Conservation (phyloP, 805 yeast genomes). For the Ogataea haglerorum region DNA sequence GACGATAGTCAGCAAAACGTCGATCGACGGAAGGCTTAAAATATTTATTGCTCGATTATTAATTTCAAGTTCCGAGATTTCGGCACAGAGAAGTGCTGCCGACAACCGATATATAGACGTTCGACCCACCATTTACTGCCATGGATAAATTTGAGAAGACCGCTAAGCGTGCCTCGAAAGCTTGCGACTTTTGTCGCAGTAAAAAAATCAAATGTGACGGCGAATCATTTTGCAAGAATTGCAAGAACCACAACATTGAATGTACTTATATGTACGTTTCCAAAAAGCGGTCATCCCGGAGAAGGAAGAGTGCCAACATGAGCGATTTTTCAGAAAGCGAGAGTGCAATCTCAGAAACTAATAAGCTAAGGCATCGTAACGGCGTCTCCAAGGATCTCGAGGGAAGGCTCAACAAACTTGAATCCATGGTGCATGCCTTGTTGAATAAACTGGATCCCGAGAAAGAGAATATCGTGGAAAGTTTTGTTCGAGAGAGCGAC, state of each 20-base stretch:
- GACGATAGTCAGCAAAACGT: neutral
- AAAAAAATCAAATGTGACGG: constrained; percentile 54
- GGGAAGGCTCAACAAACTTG: neutral
- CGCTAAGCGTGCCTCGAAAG: constrained; percentile 37
- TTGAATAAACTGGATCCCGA: neutral
- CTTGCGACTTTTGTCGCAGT: constrained; percentile 48
- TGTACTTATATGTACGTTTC: constrained; percentile 38
- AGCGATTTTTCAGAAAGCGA: neutral
- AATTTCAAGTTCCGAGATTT: neutral
- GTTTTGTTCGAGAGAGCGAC: neutral
- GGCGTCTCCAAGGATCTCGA: neutral
- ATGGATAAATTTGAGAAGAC: constrained; percentile 7
- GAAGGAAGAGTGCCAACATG: neutral
- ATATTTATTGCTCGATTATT: neutral
- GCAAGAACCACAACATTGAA: constrained; percentile 31
- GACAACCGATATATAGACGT: too few relatives aligned
- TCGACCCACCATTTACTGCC: neutral
- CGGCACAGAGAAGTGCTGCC: too few relatives aligned
- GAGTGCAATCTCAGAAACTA: neutral
- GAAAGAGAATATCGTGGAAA: neutral
- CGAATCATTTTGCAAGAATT: constrained; percentile 38
- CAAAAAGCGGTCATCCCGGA: constrained; percentile 23
- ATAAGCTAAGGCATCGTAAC: neutral
- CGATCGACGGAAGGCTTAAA: neutral
- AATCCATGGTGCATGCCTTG: constrained; percentile 2